A percentile compares a stretch with the other conserved stretches of the same genome.
Evolutionary conservation across 1,284 basidiomycete genomes (phyloP).

Genomic region (Microbotryum saponariae): DNA sequence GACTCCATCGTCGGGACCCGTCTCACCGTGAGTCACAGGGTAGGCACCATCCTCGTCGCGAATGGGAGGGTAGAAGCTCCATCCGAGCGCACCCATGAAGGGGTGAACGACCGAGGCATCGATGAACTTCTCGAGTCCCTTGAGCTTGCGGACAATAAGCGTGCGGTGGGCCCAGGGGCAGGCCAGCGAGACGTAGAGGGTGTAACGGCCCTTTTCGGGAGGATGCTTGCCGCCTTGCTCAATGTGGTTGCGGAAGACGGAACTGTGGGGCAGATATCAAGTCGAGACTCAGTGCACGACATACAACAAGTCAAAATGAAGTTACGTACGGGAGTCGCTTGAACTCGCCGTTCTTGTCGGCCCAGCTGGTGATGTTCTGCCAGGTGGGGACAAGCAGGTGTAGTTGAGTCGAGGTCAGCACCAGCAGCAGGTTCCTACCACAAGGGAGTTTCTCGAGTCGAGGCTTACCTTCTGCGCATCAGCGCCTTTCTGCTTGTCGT

Average conservation of each 20-base stretch:
- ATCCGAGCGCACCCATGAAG: constrained; percentile 54
- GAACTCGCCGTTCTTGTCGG: constrained; percentile 67
- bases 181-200: constrained; percentile 78
- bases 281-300: too few relatives aligned
- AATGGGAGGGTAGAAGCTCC: constrained; percentile 30
- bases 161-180: constrained; percentile 58
- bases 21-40: constrained; percentile 31
- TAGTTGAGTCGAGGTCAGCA: too few relatives aligned
- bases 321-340: constrained; percentile 52
- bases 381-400: too few relatives aligned
- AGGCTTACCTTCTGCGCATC: too few relatives aligned
- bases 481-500: too few relatives aligned
- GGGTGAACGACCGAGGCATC: constrained; percentile 76
- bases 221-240: constrained; percentile 56
- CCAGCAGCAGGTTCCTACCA: too few relatives aligned
- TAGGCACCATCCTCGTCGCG: constrained; percentile 27
- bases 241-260: constrained; percentile 47
- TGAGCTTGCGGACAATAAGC: constrained; percentile 79
- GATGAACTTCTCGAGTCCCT: constrained; percentile 79
- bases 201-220: constrained; percentile 80
- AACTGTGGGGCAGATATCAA: constrained; percentile 6
- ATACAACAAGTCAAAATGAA: constrained; percentile 60
- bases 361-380: constrained; percentile 58
- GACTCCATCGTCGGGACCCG: constrained; percentile 52
- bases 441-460: too few relatives aligned